phyloP scores from a whole-genome alignment of 2,329 filamentous ascomycete species.

The Ophiostoma perfectum region DNA sequence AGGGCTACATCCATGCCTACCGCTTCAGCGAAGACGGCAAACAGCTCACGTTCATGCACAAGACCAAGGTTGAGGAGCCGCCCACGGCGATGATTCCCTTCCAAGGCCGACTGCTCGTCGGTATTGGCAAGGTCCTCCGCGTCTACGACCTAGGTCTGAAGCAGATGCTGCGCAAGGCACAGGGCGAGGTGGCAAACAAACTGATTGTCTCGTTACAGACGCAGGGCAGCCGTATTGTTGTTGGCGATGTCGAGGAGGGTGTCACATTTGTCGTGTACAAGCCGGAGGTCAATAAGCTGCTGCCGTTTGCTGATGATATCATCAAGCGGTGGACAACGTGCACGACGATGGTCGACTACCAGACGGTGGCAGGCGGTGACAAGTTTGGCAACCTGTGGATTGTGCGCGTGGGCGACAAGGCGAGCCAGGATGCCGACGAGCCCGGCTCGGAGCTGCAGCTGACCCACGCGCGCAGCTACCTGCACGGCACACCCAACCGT shows the following conservation, averaged over 20 bases:
- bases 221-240: slow-evolving; percentile 84
- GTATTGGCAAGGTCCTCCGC: slow-evolving; percentile 73
- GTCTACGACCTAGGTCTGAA: slow-evolving; percentile 92
- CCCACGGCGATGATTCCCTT: slow-evolving; percentile 88
- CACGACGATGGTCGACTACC: slow-evolving; percentile 93
- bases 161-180: slow-evolving; percentile 85
- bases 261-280: slow-evolving; percentile 94
- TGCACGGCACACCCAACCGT: slow-evolving; percentile 82
- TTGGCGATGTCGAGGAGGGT: slow-evolving; percentile 88
- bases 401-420: slow-evolving; percentile 77
- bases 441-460: slow-evolving; percentile 85
- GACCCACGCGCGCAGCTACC: slow-evolving; percentile 81
- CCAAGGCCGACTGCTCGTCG: slow-evolving; percentile 83
- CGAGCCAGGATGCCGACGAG: slow-evolving; percentile 85
- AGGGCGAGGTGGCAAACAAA: slow-evolving; percentile 70
- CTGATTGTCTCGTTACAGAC: slow-evolving; percentile 86
- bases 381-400: slow-evolving; percentile 98
- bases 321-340: slow-evolving; percentile 87
- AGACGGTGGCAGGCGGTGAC: slow-evolving; percentile 88
- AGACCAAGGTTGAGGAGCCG: slow-evolving; percentile 85
- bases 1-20: slow-evolving; percentile 88
- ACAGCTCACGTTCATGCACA: slow-evolving; percentile 89
- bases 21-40: slow-evolving; percentile 82
- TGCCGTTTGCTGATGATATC: slow-evolving; percentile 88
- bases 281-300: slow-evolving; percentile 80